Evolutionary conservation across 2,329 filamentous ascomycete genomes (phyloP).

Genomic region (Colletotrichum sp.): DNA sequence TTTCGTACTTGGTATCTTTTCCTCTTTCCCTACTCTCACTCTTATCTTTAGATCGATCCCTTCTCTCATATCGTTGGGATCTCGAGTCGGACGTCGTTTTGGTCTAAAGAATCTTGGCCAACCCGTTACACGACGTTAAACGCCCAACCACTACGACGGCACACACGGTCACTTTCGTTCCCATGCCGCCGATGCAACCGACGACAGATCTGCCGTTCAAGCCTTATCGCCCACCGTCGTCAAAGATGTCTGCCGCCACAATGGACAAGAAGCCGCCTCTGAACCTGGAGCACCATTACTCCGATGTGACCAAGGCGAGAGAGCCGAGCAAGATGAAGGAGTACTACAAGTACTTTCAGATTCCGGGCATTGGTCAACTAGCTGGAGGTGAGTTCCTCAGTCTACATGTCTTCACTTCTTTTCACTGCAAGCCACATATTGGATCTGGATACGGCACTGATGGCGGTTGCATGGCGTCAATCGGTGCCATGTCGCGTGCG

Average conservation of each 20-base stretch:
- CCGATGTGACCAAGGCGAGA: slow-evolving; percentile 69
- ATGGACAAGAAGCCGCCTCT: slow-evolving; percentile 50
- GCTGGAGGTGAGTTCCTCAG: slow-evolving; percentile 57
- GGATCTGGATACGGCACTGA: background rate
- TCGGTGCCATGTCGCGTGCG: background rate
- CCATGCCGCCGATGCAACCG: background rate
- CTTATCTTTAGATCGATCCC: background rate
- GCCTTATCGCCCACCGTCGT: background rate
- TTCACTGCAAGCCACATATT: background rate
- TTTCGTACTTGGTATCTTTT: background rate
- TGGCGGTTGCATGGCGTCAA: background rate
- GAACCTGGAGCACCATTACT: slow-evolving; percentile 82
- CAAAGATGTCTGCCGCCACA: background rate
- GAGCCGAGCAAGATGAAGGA: slow-evolving; percentile 72
- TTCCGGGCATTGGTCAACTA: slow-evolving; percentile 66
- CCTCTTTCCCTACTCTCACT: background rate
- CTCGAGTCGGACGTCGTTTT: background rate
- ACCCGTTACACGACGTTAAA: background rate
- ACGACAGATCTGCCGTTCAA: background rate
- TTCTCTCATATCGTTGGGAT: background rate
- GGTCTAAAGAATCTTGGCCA: background rate
- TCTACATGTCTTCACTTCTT: background rate
- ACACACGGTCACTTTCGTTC: background rate
- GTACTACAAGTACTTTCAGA: slow-evolving; percentile 84
- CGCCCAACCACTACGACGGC: background rate